phyloP scores from a whole-genome alignment of 2,329 filamentous ascomycete species.

The Aspergillus fischeri region DNA sequence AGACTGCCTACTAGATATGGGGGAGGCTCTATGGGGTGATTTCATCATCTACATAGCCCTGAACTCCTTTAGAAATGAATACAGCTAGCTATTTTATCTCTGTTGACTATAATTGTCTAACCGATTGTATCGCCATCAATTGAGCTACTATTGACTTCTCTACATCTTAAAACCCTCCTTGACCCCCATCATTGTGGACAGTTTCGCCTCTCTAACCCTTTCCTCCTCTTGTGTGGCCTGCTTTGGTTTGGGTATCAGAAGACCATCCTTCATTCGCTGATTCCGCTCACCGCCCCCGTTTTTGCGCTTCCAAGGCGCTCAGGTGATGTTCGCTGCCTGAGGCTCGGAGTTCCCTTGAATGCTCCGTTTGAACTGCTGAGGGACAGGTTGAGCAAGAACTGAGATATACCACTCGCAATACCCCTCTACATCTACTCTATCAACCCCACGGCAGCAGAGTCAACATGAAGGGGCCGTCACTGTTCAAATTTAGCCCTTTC shows the following conservation, averaged over 20 bases:
- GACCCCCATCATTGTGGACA: neutral
- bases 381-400: neutral
- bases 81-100: neutral
- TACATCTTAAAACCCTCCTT: neutral
- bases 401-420: neutral
- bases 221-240: neutral
- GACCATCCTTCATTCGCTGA: neutral
- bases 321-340: neutral
- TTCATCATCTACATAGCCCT: neutral
- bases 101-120: neutral
- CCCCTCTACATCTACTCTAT: neutral
- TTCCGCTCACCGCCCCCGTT: neutral
- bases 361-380: neutral
- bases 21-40: neutral
- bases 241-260: neutral
- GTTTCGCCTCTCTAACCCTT: neutral
- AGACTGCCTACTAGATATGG: neutral
- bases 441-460: neutral
- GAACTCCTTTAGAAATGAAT: neutral
- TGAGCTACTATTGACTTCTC: neutral
- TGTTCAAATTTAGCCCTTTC: slow-evolving; percentile 47
- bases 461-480: slow-evolving; percentile 51
- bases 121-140: neutral
- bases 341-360: neutral
- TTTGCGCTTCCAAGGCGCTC: neutral